A percentile compares a stretch with the other conserved stretches of the same genome.
phyloP scores from a whole-genome alignment of 257 asterid genomes.

The Lycium ferocissimum region DNA sequence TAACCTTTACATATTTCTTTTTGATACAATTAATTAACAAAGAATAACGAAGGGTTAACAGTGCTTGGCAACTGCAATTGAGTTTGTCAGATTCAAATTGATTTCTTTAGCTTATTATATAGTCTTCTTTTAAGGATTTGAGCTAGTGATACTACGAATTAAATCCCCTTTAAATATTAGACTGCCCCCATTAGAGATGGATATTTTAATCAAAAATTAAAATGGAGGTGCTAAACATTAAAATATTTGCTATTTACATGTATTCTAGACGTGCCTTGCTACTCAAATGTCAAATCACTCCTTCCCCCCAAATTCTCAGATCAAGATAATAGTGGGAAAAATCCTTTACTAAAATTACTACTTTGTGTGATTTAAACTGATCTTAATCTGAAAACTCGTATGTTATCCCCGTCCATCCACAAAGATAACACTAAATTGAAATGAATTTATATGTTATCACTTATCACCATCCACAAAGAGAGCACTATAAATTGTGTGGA shows the following conservation, averaged over 20 bases:
- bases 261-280: not conserved
- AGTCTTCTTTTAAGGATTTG: not conserved
- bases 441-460: not conserved
- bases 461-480: not conserved
- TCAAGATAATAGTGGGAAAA: not conserved
- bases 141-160: not conserved
- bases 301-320: not conserved
- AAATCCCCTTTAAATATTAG: not conserved
- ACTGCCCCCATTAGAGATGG: not conserved
- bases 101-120: too few relatives aligned
- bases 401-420: not conserved
- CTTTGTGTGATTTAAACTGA: not conserved
- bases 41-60: not conserved
- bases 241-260: not conserved
- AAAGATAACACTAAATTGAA: not conserved
- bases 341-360: not conserved
- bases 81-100: not conserved
- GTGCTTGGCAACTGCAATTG: not conserved
- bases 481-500: not conserved
- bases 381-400: not conserved
- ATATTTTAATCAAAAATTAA: too few relatives aligned
- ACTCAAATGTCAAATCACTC: not conserved
- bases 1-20: not conserved
- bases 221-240: not conserved
- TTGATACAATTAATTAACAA: not conserved